Conservation (phyloP, 169 alveolate species). For the Cryptosporidium meleagridis region DNA sequence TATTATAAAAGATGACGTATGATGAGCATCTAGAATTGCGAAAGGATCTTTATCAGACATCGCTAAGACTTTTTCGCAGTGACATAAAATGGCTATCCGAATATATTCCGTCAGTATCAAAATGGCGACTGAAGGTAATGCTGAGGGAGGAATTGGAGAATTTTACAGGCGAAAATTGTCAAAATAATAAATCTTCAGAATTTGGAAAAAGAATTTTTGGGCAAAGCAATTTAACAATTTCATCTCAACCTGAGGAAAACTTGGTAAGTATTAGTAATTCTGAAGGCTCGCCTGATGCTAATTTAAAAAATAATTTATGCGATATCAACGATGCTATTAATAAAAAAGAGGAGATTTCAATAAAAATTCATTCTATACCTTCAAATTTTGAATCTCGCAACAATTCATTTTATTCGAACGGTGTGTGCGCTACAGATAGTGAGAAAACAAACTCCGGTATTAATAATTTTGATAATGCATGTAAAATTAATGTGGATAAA, state of each 20-base stretch:
- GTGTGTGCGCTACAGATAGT: not conserved
- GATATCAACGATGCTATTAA: not conserved
- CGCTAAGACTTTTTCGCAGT: slow-evolving; percentile 41
- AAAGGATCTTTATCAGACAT: slow-evolving; percentile 35
- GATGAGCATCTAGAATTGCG: slow-evolving; percentile 48
- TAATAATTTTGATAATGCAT: not conserved
- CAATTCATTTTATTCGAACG: not conserved
- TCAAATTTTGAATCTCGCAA: not conserved
- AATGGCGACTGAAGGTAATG: slow-evolving; percentile 56
- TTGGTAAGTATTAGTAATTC: not conserved
- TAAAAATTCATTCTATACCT: not conserved
- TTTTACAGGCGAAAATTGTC: not conserved
- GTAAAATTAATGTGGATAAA: slow-evolving; percentile 3
- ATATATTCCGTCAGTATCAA: slow-evolving; percentile 59
- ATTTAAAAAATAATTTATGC: not conserved
- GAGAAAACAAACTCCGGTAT: not conserved
- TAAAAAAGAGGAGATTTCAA: not conserved
- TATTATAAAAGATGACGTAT: slow-evolving; percentile 4
- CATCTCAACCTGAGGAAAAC: not conserved
- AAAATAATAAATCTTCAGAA: not conserved
- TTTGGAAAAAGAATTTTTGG: not conserved
- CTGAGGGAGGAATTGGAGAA: not conserved
- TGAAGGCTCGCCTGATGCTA: not conserved
- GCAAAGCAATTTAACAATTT: not conserved
- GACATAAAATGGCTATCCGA: slow-evolving; percentile 66